Percentiles rank a stretch among this genome's conserved stretches.
These are phyloP conservation scores for Sabuloglossum arenarium DNA, from an alignment of 495 filamentous ascomycete genomes.

Conservation along the genomic window DNA sequence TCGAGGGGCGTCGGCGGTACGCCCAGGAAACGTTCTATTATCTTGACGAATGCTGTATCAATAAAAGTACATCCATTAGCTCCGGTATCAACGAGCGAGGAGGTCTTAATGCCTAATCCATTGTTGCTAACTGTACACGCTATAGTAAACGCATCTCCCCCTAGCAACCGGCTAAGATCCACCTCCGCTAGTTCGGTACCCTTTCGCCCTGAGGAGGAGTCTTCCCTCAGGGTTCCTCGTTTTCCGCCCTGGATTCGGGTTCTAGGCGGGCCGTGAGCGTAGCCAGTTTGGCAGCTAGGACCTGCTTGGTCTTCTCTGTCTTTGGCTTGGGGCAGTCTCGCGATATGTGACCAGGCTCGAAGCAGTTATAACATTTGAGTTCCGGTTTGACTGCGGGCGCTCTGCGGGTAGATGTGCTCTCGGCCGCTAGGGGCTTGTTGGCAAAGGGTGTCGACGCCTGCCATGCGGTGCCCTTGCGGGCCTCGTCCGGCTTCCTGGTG, in stretches of 20 bases:
- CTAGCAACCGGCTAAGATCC: not conserved
- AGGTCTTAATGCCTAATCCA: not conserved
- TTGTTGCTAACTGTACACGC: not conserved
- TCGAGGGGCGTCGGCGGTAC: not conserved
- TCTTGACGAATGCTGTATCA: not conserved
- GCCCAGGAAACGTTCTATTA: not conserved
- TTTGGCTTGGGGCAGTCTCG: not conserved
- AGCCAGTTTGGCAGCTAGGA: not conserved
- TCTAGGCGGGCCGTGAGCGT: not conserved
- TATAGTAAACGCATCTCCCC: not conserved
- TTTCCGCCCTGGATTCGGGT: not conserved
- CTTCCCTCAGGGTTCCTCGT: not conserved
- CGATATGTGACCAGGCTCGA: not conserved
- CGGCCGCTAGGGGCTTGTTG: no score
- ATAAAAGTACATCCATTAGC: not conserved
- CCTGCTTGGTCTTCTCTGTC: not conserved
- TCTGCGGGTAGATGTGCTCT: no score
- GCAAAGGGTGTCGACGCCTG: not conserved
- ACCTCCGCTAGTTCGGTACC: not conserved
- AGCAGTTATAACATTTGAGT: not conserved
- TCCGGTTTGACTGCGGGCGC: not conserved
- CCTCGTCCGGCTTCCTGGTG: not conserved
- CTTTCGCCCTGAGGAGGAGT: not conserved
- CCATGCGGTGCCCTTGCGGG: not conserved
- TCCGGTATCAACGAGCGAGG: not conserved